A percentile compares a stretch with the other conserved stretches of the same genome.
Conservation (phyloP, 345 rosid species). For the Stellera chamaejasme region DNA sequence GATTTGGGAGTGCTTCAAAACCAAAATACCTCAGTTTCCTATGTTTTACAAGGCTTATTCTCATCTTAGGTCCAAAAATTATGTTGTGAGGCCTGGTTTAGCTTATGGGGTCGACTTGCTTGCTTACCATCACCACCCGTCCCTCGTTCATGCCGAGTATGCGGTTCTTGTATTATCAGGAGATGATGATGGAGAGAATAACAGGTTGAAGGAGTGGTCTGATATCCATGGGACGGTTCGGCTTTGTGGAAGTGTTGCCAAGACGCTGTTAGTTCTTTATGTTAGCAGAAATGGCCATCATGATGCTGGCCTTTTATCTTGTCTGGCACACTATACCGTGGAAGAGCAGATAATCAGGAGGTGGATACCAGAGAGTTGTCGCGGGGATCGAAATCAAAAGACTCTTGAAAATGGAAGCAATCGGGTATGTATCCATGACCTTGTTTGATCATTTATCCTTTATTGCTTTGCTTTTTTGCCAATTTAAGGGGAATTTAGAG, state of each 20-base stretch:
- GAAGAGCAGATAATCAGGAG: constrained; percentile 50
- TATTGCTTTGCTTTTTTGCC: too few relatives aligned
- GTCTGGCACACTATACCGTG: constrained; percentile 39
- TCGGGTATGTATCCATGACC: too few relatives aligned
- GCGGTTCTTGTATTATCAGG: constrained; percentile 49
- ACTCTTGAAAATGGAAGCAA: constrained; percentile 12
- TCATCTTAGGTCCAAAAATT: constrained; percentile 58
- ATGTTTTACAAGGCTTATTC: constrained; percentile 58
- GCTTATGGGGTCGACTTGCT: constrained; percentile 80
- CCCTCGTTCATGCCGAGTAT: constrained; percentile 80
- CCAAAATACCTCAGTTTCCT: constrained; percentile 44
- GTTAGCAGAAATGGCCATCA: constrained; percentile 27
- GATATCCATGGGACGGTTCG: constrained; percentile 55
- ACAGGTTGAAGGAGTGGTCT: constrained; percentile 61
- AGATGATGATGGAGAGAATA: constrained; percentile 24
- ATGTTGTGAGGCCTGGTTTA: constrained; percentile 67
- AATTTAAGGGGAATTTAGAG: too few relatives aligned
- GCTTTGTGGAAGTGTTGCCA: constrained; percentile 78
- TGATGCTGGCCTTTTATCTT: constrained; percentile 20
- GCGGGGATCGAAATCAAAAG: constrained; percentile 46
- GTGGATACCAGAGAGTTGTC: constrained; percentile 60
- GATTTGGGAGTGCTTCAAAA: constrained; percentile 45
- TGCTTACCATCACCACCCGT: constrained; percentile 75
- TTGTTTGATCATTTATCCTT: too few relatives aligned
- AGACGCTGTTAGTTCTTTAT: constrained; percentile 45